Conservation (phyloP, 2,329 filamentous ascomycete species). For the Epichloe elymi region DNA sequence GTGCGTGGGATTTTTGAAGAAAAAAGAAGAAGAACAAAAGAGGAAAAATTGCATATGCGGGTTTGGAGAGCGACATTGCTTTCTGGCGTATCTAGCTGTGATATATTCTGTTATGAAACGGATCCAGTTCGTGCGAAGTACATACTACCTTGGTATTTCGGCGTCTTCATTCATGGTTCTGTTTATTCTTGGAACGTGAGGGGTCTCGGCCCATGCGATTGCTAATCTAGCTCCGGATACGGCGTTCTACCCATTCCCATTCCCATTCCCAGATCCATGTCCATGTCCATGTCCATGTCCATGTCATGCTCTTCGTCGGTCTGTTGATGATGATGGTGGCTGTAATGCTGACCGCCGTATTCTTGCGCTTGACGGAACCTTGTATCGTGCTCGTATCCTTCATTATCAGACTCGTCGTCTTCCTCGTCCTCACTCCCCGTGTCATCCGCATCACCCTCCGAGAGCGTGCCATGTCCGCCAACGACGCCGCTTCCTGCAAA, state of each 20-base stretch:
- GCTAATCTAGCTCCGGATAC: conserved; percentile 10
- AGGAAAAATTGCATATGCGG: no score
- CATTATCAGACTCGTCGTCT: conserved; percentile 15
- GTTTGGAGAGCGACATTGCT: no score
- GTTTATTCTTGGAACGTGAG: not conserved
- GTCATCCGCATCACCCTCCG: conserved; percentile 12
- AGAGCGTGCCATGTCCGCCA: conserved; percentile 4
- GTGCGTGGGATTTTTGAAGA: no score
- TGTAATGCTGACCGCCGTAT: not conserved
- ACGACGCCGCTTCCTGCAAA: conserved; percentile 1
- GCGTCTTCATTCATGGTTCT: no score
- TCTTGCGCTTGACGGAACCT: conserved; percentile 6
- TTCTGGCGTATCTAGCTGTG: no score
- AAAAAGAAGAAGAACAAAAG: no score
- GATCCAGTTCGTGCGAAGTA: no score
- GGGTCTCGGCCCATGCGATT: not conserved
- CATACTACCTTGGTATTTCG: no score
- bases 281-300: conserved; percentile 1
- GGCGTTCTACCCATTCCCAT: conserved; percentile 3
- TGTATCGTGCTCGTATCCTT: conserved; percentile 14
- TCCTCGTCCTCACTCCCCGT: conserved; percentile 10
- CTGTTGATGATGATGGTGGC: conserved; percentile 5
- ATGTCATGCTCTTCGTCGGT: conserved; percentile 6
- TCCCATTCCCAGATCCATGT: not conserved
- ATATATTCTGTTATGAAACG: no score